Conservation (phyloP, 352 stramenopile species). For the Phytophthora agathidicida region DNA sequence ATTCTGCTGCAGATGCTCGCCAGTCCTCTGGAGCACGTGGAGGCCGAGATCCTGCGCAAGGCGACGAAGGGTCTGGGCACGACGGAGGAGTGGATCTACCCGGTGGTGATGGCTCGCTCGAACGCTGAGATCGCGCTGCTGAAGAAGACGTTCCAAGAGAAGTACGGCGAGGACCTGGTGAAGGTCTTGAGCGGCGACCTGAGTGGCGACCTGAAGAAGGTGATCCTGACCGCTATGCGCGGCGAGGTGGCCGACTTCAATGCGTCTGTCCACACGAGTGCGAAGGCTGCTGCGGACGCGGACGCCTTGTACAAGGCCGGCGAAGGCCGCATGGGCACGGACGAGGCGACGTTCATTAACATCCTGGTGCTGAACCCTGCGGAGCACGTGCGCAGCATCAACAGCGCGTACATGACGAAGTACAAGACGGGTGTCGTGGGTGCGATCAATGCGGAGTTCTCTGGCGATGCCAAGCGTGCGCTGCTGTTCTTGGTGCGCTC, state of each 20-base stretch:
- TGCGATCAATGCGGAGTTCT: constrained; percentile 44
- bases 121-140: constrained; percentile 63
- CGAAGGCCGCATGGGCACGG: constrained; percentile 42
- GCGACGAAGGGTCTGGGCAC: constrained; percentile 32
- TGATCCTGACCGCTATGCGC: constrained; percentile 57
- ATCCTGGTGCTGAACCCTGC: constrained; percentile 34
- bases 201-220: constrained; percentile 56
- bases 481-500: constrained; percentile 37
- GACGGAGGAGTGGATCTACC: constrained; percentile 53
- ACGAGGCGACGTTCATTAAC: constrained; percentile 34
- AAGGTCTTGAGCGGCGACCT: constrained; percentile 48
- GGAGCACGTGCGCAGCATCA: constrained; percentile 32
- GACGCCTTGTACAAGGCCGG: constrained; percentile 59
- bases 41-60: constrained; percentile 52
- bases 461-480: constrained; percentile 18
- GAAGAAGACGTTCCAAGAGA: constrained; percentile 67
- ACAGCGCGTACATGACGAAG: constrained; percentile 15
- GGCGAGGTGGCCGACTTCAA: constrained; percentile 43
- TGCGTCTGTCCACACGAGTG: constrained; percentile 49
- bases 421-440: constrained; percentile 22
- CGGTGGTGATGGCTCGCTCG: constrained; percentile 49
- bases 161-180: constrained; percentile 51
- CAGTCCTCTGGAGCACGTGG: constrained; percentile 48
- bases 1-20: constrained; percentile 45
- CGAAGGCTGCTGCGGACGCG: constrained; percentile 49